Evolutionary conservation across 2,329 filamentous ascomycete species (phyloP).

Genomic region (Colletotrichum cereale): DNA sequence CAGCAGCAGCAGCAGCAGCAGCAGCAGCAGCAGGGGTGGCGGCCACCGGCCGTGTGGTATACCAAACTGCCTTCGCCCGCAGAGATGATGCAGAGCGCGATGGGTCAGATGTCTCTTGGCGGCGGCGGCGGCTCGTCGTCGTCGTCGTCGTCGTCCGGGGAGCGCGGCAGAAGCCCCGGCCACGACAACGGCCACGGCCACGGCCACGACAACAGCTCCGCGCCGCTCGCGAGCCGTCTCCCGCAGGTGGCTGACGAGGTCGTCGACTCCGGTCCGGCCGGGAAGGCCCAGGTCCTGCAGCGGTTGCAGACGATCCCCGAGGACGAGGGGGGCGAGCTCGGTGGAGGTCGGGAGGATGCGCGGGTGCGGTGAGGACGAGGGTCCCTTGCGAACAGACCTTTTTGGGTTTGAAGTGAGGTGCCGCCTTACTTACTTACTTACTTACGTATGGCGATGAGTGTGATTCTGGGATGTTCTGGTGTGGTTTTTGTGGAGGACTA

Average conservation of each 20-base stretch:
- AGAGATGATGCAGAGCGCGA: neutral
- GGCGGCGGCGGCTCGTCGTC: neutral
- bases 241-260: neutral
- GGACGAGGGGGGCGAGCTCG: neutral
- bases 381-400: too few relatives aligned
- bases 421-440: too few relatives aligned
- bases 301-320: constrained; percentile 1
- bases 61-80: neutral
- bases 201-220: neutral
- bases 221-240: too few relatives aligned
- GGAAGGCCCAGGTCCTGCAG: neutral
- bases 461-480: too few relatives aligned
- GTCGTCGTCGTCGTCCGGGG: neutral
- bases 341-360: neutral
- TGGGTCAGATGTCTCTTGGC: neutral
- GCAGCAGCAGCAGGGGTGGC: too few relatives aligned
- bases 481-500: too few relatives aligned
- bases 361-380: neutral
- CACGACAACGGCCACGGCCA: neutral
- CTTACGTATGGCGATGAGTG: too few relatives aligned
- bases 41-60: neutral
- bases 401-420: too few relatives aligned
- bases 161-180: neutral
- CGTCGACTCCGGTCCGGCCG: neutral
- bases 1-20: too few relatives aligned